A percentile compares a stretch with the other conserved stretches of the same genome.
Conservation (phyloP, 805 yeast species). For the Spencermartinsiella europaea region DNA sequence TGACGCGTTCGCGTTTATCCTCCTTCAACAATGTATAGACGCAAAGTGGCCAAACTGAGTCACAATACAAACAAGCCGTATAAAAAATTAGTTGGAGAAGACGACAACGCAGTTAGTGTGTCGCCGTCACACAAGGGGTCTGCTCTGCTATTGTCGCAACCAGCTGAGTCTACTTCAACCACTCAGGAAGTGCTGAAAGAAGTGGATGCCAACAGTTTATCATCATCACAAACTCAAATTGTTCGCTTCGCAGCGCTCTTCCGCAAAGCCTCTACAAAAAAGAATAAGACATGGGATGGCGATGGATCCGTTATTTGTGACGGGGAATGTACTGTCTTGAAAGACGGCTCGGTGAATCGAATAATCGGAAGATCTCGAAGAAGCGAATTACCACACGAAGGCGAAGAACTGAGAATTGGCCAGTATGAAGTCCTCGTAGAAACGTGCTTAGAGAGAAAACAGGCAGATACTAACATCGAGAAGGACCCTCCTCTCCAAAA, state of each 20-base stretch:
- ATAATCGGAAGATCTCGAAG: slow-evolving; percentile 6
- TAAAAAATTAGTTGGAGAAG: not conserved
- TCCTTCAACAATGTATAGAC: not conserved
- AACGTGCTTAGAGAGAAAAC: not conserved
- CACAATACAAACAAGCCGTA: not conserved
- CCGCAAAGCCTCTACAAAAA: slow-evolving; percentile 64
- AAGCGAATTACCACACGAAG: slow-evolving; percentile 24
- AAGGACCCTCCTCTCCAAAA: not conserved
- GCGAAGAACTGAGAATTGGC: slow-evolving; percentile 47
- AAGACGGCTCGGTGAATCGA: slow-evolving; percentile 22
- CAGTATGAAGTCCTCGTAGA: slow-evolving; percentile 45
- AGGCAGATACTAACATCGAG: not conserved
- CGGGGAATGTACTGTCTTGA: slow-evolving; percentile 21
- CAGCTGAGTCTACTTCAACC: not conserved
- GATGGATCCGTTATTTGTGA: slow-evolving; percentile 58
- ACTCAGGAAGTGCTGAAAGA: not conserved
- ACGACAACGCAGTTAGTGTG: not conserved
- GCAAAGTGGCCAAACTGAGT: not conserved
- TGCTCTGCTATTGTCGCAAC: too few relatives aligned
- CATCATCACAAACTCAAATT: not conserved
- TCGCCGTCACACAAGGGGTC: too few relatives aligned
- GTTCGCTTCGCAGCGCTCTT: slow-evolving; percentile 1
- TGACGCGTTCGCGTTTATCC: too few relatives aligned
- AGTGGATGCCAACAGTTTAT: not conserved
- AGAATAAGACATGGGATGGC: slow-evolving; percentile 93